phyloP scores from a whole-genome alignment of 192 early-diverging fungal species.

The Coemansia sp. region DNA sequence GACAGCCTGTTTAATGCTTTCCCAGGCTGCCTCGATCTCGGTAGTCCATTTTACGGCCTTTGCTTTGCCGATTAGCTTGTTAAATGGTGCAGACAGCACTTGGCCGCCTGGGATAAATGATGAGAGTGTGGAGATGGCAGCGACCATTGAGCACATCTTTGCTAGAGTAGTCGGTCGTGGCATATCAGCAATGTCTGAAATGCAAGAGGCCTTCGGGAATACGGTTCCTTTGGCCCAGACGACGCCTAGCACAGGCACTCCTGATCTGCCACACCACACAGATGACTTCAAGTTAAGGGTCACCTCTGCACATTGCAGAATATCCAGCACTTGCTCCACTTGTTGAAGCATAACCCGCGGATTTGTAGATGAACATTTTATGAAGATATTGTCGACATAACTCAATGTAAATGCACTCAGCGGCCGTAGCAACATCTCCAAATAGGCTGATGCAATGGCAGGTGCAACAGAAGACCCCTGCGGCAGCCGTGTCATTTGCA shows the following conservation, averaged over 20 bases:
- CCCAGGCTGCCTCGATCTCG: neutral
- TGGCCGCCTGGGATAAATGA: conserved; percentile 4
- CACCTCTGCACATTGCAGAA: conserved; percentile 4
- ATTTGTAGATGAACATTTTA: neutral
- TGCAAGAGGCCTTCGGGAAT: neutral
- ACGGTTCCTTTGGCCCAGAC: neutral
- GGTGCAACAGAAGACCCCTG: conserved; percentile 8
- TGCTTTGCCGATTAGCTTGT: neutral
- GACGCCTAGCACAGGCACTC: conserved; percentile 10
- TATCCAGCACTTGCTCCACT: conserved; percentile 6
- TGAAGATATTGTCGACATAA: conserved; percentile 11
- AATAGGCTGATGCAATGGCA: conserved; percentile 13
- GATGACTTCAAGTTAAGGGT: conserved; percentile 17
- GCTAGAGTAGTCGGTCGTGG: neutral
- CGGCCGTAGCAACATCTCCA: conserved; percentile 2
- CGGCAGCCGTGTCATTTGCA: conserved; percentile 12
- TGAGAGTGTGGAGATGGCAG: neutral
- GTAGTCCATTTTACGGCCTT: neutral
- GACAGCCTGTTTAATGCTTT: neutral
- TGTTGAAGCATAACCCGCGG: neutral
- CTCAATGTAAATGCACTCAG: conserved; percentile 3
- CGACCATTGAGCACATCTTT: conserved; percentile 7
- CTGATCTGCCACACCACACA: neutral
- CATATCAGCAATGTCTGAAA: conserved; percentile 5
- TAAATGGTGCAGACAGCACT: neutral